phyloP scores from a whole-genome alignment of 1,284 basidiomycete species.

The Ganoderma lingzhi region DNA sequence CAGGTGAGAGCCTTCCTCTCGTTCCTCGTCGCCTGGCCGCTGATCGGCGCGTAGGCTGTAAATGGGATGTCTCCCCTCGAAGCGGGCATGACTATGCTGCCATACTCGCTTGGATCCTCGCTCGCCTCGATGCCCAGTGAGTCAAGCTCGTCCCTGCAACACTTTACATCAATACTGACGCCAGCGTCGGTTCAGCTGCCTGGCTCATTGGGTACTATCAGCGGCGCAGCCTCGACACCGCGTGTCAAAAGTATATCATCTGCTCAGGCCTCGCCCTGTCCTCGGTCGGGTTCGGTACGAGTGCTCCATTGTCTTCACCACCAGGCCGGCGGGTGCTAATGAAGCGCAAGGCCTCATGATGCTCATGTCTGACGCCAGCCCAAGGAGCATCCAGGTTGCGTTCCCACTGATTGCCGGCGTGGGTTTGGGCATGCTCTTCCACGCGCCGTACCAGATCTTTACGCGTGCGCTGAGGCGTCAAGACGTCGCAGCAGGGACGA shows the following conservation, averaged over 20 bases:
- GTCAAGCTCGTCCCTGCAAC: conserved; percentile 26
- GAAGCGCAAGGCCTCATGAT: conserved; percentile 64
- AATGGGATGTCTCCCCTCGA: conserved; percentile 69
- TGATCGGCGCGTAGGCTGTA: conserved; percentile 57
- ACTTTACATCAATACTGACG: conserved; percentile 24
- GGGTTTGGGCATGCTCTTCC: conserved; percentile 83
- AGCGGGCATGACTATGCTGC: conserved; percentile 76
- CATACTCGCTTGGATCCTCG: conserved; percentile 83
- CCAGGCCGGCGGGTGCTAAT: conserved; percentile 18
- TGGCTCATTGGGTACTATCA: conserved; percentile 78
- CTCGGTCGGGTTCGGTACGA: conserved; percentile 76
- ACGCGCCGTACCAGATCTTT: conserved; percentile 83
- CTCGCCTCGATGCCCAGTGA: conserved; percentile 74
- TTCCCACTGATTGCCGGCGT: conserved; percentile 77
- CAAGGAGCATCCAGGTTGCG: conserved; percentile 51
- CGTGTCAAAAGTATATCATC: conserved; percentile 70
- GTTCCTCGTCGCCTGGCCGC: conserved; percentile 23
- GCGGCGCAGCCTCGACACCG: conserved; percentile 60
- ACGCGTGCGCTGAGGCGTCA: conserved; percentile 65
- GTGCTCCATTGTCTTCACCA: conserved; percentile 25
- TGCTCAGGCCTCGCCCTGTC: conserved; percentile 67
- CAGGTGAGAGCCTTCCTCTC: conserved; percentile 57
- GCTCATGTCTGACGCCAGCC: conserved; percentile 61
- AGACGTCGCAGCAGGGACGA: conserved; percentile 79
- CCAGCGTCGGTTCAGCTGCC: conserved; percentile 50